phyloP scores from a whole-genome alignment of 768 basidiomycete genomes.

The Termitomyces sp. region DNA sequence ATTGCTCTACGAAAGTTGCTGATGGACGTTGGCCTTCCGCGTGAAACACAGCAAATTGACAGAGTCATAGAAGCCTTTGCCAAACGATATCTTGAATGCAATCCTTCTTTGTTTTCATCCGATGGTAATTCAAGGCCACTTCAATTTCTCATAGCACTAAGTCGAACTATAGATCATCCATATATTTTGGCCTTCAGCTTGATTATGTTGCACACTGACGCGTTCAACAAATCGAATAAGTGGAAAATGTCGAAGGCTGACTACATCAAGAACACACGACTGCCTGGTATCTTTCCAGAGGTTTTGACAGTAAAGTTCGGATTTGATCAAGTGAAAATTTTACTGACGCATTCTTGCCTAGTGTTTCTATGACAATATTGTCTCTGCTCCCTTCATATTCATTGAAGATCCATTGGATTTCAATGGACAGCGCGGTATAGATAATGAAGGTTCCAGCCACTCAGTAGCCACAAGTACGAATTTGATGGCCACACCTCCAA shows the following conservation, averaged over 20 bases:
- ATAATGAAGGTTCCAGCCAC: constrained; percentile 31
- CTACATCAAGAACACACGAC: constrained; percentile 86
- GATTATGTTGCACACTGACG: constrained; percentile 98
- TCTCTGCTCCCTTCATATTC: constrained; percentile 94
- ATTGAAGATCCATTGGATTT: constrained; percentile 85
- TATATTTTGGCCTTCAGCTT: constrained; percentile 96
- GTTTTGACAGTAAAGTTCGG: constrained; percentile 70
- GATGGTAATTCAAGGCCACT: constrained; percentile 45
- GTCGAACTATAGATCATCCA: constrained; percentile 62
- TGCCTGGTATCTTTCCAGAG: constrained; percentile 78
- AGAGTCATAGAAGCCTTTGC: constrained; percentile 96
- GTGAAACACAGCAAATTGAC: constrained; percentile 98
- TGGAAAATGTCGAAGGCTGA: constrained; percentile 95
- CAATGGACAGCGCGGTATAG: constrained; percentile 46
- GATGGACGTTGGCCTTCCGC: constrained; percentile 87
- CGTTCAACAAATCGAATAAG: constrained; percentile 96
- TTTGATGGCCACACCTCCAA: constrained; percentile 17
- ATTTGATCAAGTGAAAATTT: neutral
- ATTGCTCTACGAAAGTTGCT: constrained; percentile 85
- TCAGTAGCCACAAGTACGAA: constrained; percentile 2
- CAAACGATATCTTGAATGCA: constrained; percentile 73
- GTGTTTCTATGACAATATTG: constrained; percentile 96
- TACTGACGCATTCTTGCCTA: constrained; percentile 21
- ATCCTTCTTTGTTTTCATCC: constrained; percentile 71
- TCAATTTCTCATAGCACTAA: neutral